Percentiles rank a stretch among this genome's conserved stretches.
These are phyloP conservation scores for Solanum paucissectum DNA, from an alignment of 257 asterid genomes.

Conservation along the genomic window DNA sequence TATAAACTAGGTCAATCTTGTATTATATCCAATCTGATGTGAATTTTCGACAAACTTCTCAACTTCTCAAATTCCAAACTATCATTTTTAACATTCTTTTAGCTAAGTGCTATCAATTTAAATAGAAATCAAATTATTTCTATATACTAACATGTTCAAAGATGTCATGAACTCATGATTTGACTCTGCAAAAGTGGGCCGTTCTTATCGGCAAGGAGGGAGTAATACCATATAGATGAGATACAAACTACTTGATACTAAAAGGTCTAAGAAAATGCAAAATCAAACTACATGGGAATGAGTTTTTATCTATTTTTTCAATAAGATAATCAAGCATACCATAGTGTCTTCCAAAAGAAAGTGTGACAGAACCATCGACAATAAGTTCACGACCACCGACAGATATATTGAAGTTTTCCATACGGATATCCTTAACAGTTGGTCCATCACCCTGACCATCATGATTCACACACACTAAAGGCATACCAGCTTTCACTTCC, in stretches of 20 bases:
- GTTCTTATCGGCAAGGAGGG: not conserved
- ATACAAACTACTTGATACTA: not conserved
- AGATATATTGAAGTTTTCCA: constrained; percentile 86
- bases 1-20: not conserved
- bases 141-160: not conserved
- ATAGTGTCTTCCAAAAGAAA: constrained; percentile 88
- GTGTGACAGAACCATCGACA: constrained; percentile 78
- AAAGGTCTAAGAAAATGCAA: not conserved
- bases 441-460: constrained; percentile 50
- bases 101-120: not conserved
- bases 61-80: not conserved
- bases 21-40: not conserved
- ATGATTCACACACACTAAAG: constrained; percentile 67
- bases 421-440: constrained; percentile 75
- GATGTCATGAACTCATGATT: not conserved
- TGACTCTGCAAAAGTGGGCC: not conserved
- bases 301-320: not conserved
- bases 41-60: not conserved
- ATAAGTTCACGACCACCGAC: constrained; percentile 98
- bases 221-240: not conserved
- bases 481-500: constrained; percentile 96
- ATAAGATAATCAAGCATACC: constrained; percentile 45
- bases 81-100: not conserved
- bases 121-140: not conserved
- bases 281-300: not conserved